Evolutionary conservation across 2,329 filamentous ascomycete species (phyloP).

Genomic region (Ophiocordyceps unilateralis): DNA sequence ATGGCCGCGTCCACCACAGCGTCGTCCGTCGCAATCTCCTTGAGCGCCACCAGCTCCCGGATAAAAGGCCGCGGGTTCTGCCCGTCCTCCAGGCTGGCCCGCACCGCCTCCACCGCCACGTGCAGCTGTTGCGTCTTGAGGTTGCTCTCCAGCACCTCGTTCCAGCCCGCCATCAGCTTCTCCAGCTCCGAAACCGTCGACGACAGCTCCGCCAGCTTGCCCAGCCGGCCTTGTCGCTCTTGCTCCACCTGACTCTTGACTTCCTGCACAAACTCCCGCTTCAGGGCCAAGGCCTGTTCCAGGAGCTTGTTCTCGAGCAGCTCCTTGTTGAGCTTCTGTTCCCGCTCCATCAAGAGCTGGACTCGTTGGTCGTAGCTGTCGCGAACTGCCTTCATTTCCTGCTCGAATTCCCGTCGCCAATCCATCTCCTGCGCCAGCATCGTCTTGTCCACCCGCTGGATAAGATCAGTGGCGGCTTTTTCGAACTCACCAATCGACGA

Average conservation of each 20-base stretch:
- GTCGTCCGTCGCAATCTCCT: slow-evolving; percentile 75
- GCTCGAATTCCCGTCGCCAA: slow-evolving; percentile 76
- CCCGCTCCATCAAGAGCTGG: slow-evolving; percentile 60
- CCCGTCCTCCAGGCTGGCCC: slow-evolving; percentile 61
- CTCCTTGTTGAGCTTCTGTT: slow-evolving; percentile 66
- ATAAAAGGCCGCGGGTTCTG: slow-evolving; percentile 66
- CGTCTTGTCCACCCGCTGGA: slow-evolving; percentile 68
- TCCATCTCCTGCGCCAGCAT: slow-evolving; percentile 66
- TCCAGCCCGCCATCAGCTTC: slow-evolving; percentile 76
- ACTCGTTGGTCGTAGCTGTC: slow-evolving; percentile 66
- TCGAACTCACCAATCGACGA: slow-evolving; percentile 67
- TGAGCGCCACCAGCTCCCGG: slow-evolving; percentile 81
- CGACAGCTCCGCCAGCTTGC: slow-evolving; percentile 68
- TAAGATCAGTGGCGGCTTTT: slow-evolving; percentile 69
- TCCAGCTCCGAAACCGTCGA: slow-evolving; percentile 68
- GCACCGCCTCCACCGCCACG: slow-evolving; percentile 86
- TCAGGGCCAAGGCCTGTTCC: slow-evolving; percentile 78
- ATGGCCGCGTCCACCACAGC: slow-evolving; percentile 84
- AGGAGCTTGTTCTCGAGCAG: slow-evolving; percentile 70
- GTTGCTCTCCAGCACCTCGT: slow-evolving; percentile 75
- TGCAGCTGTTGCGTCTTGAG: slow-evolving; percentile 91
- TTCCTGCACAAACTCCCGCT: slow-evolving; percentile 65
- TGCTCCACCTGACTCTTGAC: slow-evolving; percentile 70
- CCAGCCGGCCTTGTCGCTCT: slow-evolving; percentile 73
- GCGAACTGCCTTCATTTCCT: slow-evolving; percentile 66